Evolutionary conservation across 23 red algal genomes (phyloP), one percentile per base, ranked within the genome.

Genomic region (Gracilaria domingensis): DNA sequence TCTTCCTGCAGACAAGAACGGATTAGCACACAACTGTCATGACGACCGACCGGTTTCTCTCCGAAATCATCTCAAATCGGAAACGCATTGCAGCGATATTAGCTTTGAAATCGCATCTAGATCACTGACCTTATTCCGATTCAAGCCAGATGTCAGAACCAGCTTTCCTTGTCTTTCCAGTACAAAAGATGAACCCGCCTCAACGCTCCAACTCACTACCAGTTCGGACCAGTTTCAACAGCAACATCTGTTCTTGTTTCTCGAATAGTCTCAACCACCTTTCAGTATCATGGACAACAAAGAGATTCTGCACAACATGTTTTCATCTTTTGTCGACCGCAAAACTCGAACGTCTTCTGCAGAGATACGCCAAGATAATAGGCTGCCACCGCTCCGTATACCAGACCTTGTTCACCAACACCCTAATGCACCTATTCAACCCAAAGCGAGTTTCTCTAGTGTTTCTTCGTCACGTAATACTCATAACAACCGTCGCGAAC

Each of bases 241-340:
- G 28, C 60, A 28, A 36, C 9, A 37, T 20, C 1, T 14, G 30
- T 37, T 69, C 32, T 12, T 5, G 1, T 37, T 69, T 32, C 32
- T 36, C 23, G 17, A 34, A 0, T 12, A 1, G 20, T 50, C 21
- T 17, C 23, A 42, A 14, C 18, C 11, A 12, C 8, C 0, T 2
- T 18, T 30, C 72, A 44, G 48, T 16, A 88, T 62, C 26, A 78
- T 78, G 84, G 84, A 75, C 24, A 72, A 88, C 84, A 88, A 77
- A 59, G 84, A 88, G 14, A 47, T 88, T 49, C 21, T 88, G 39
- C 21, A 30, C 11, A 88, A 76, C 4, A 88, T 88, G 84, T 88
- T 88, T 26, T 88, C 84, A 23, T 75, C 66, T 69, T 88, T 88
- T 60, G 84, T 88, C 0, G 33, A 62, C 25, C 37, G 84, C 29